phyloP scores from a whole-genome alignment of 768 basidiomycete genomes.

The Boletus sp. region DNA sequence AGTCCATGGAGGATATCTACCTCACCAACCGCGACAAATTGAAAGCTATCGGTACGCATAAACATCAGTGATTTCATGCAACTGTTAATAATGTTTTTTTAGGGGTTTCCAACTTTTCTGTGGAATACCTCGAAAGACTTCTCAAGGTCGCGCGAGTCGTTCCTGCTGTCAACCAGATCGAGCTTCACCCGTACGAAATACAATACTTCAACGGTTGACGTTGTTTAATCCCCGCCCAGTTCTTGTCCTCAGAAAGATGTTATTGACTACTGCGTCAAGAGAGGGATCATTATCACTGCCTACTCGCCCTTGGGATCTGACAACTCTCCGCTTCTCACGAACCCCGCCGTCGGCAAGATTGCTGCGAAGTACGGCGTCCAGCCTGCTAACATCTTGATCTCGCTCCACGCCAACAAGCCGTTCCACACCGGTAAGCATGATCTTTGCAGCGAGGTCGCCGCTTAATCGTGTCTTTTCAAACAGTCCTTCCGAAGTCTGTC shows the following conservation, averaged over 20 bases:
- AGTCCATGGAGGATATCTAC: slow-evolving; percentile 65
- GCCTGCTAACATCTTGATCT: slow-evolving; percentile 64
- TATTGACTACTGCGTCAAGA: slow-evolving; percentile 53
- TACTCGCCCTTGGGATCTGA: slow-evolving; percentile 75
- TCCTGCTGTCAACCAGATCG: slow-evolving; percentile 79
- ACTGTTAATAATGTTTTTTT: background rate
- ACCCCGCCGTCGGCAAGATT: slow-evolving; percentile 56
- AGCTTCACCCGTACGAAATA: slow-evolving; percentile 58
- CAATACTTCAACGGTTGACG: background rate
- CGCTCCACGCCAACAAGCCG: slow-evolving; percentile 65
- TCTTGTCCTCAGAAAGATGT: slow-evolving; percentile 65
- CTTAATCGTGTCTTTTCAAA: background rate
- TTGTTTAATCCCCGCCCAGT: slow-evolving; percentile 26
- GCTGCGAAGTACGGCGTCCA: slow-evolving; percentile 56
- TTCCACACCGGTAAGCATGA: slow-evolving; percentile 43
- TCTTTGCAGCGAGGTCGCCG: background rate
- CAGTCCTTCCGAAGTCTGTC: slow-evolving; percentile 74
- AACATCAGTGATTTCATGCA: background rate
- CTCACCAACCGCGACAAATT: slow-evolving; percentile 63
- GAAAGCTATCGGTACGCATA: slow-evolving; percentile 59
- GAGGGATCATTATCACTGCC: slow-evolving; percentile 67
- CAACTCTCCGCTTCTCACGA: slow-evolving; percentile 59
- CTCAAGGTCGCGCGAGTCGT: slow-evolving; percentile 51
- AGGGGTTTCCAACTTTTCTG: slow-evolving; percentile 69
- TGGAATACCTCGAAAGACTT: slow-evolving; percentile 59